Conservation (phyloP, 2,329 filamentous ascomycete species). For the Cladorrhinum sp. region DNA sequence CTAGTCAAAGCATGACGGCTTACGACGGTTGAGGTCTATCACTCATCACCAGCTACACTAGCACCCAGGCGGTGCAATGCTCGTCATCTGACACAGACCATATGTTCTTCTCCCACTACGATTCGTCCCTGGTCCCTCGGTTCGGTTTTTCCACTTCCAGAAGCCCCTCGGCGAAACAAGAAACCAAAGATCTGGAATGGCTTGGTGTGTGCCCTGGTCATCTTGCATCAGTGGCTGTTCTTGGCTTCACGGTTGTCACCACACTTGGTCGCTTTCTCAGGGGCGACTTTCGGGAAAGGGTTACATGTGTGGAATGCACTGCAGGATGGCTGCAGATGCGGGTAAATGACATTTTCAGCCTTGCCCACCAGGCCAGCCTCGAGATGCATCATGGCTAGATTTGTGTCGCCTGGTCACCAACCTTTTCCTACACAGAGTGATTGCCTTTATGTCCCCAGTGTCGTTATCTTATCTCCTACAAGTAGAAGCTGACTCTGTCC, state of each 20-base stretch:
- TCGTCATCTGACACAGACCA: slow-evolving; percentile 9
- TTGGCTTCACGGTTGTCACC: background rate
- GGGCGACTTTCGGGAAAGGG: background rate
- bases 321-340: background rate
- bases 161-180: background rate
- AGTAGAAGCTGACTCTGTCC: no score
- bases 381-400: no score
- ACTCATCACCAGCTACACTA: no score
- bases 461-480: no score
- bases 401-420: no score
- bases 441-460: no score
- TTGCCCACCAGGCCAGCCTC: no score
- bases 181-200: background rate
- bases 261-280: background rate
- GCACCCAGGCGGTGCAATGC: background rate
- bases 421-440: no score
- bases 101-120: background rate
- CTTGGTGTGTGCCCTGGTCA: background rate
- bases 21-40: slow-evolving; percentile 1
- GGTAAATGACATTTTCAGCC: no score
- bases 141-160: background rate
- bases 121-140: background rate
- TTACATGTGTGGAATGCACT: background rate
- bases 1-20: slow-evolving; percentile 4
- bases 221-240: background rate